Evolutionary conservation across 805 yeast genomes (phyloP).

Genomic region (Candida khao-thaluensis): DNA sequence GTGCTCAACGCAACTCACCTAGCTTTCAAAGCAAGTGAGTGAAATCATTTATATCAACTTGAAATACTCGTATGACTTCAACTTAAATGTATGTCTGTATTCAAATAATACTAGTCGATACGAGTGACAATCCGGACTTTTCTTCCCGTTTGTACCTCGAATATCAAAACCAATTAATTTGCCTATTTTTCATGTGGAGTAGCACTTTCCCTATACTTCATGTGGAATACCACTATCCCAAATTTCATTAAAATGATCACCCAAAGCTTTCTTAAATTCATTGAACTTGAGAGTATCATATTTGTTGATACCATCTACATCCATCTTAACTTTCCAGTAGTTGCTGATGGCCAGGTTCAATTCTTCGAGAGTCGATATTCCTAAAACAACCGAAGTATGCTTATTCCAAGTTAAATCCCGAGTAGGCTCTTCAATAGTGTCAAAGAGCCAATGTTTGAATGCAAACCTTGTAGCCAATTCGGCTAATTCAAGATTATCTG

Average conservation of each 20-base stretch:
- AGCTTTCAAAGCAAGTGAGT: too few species aligned
- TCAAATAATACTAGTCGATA: too few species aligned
- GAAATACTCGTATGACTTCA: too few species aligned
- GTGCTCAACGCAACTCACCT: too few species aligned
- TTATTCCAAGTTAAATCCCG: constrained; percentile 23
- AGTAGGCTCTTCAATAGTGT: constrained; percentile 15
- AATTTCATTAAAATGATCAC: constrained; percentile 57
- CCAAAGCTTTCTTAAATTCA: constrained; percentile 46
- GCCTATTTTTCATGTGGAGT: too few species aligned
- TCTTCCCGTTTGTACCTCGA: too few species aligned
- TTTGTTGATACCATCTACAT: constrained; percentile 30
- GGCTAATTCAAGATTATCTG: constrained; percentile 63
- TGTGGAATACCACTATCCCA: constrained; percentile 51
- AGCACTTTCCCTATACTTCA: too few species aligned
- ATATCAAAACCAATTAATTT: too few species aligned
- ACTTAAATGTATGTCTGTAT: too few species aligned
- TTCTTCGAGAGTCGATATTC: constrained; percentile 67
- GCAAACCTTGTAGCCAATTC: constrained; percentile 81
- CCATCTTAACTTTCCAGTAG: constrained; percentile 47
- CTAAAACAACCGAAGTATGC: constrained; percentile 65
- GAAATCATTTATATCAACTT: too few species aligned
- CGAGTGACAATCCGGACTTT: too few species aligned
- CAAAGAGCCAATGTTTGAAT: constrained; percentile 54
- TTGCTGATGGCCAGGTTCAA: constrained; percentile 59
- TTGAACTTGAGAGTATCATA: constrained; percentile 45